Base-by-base conservation (phyloP, 331 rosid genomes). In the Phaseolus coccineus region DNA sequence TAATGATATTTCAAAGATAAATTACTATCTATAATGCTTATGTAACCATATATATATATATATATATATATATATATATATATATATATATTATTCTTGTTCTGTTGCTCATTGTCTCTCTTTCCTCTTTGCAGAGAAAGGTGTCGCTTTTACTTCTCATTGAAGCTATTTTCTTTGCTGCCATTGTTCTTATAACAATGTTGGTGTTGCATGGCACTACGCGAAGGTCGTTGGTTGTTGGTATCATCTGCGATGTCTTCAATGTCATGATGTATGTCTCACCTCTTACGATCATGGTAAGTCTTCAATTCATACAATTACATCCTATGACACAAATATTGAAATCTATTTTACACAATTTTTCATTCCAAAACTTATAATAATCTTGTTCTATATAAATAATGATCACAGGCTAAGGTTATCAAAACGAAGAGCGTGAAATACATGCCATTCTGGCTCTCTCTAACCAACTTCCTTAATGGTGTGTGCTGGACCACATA, bases 381-480 rank as follows among this genome's bases (percentile, higher is more conserved):
- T 35, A 37, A 8, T 47, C 19, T 15, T 35, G 16, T 22, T 12
- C 11, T 46, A 12, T 24, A 3, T 27, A 30, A 30, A 65, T 19
- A 24, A 22, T 68, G 24, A 73, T 58, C 85, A 19, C 22, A 93
- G 97, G 44, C 24, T 14, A 74, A 89, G 66, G 98, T 90, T 3
- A 88, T 90, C 10, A 77, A 9, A 61, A 92, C 90, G 0, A 89
- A 89, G 86, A 94, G 94, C 9, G 96, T 90, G 62, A 62, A 85
- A 35, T 92, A 80, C 75, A 94, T 94, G 97, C 94, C 97, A 15
- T 87, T 92, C 62, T 76, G 74, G 73, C 97, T 92, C 10, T 92
- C 96, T 16, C 0, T 90, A 16, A 13, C 97, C 11, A 87, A 85
- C 85, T 89, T 90, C 64, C 83, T 84, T 2, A 92, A 92, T 73